Evolutionary conservation across 306 rosid genomes (phyloP), one percentile per base, ranked within the genome.

Genomic region (Sindora glabra): DNA sequence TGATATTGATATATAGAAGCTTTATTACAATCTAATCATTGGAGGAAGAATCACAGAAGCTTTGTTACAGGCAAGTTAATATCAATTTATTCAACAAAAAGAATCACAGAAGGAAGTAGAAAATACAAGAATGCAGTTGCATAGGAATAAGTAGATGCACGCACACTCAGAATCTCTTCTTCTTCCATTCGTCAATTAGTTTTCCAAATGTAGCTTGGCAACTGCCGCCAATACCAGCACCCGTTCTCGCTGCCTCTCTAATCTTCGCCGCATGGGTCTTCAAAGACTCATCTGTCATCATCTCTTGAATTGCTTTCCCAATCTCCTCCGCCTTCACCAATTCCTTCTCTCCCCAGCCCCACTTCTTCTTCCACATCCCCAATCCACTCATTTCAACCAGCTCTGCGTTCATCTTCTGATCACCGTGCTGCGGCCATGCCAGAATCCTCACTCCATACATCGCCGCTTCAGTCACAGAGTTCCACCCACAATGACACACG

Each of bases 401-500:
- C 49, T 71, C 75, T 8, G 88, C 86, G 56, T 78, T 78, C 2
- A 81, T 13, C 81, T 59, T 81, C 19, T 83, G 89, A 45, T 83
- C 90, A 1, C 90, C 90, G 24, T 6, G 5, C 6, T 62, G 80
- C 0, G 88, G 88, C 95, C 95, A 83, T 0, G 67, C 90, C 62
- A 81, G 16, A 11, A 78, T 32, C 5, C 62, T 73, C 17, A 86
- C 86, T 15, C 95, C 90, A 9, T 70, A 13, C 54, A 61, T 54
- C 0, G 74, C 77, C 1, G 88, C 88, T 38, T 85, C 92, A 3
- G 50, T 23, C 17, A 71, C 45, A 3, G 87, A 85, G 14, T 75
- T 85, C 81, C 85, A 77, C 7, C 91, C 91, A 48, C 77, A 67
- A 14, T 84, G 91, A 71, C 83, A 77, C 24, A 84, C 18, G 54